Evolutionary conservation across 805 yeast species (phyloP), one percentile per base, ranked within the genome.

Genomic region (Pichia paraexigua): DNA sequence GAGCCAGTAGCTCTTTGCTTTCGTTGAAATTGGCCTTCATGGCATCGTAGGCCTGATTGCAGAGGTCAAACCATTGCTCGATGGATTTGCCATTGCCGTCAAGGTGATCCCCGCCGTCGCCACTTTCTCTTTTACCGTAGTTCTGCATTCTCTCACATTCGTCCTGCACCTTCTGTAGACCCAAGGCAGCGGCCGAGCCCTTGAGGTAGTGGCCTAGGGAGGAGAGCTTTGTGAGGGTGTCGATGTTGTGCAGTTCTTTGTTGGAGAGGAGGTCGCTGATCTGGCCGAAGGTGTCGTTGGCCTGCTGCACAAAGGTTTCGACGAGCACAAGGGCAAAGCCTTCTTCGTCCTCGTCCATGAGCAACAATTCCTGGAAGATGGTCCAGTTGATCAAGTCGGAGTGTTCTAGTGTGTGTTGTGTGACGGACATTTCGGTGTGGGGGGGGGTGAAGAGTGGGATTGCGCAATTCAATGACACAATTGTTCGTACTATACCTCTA

Each of bases 291-390:
- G 96, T 92, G 20, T 82, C 84, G 53, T 76, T 74, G 7, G 95
- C 96, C 69, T 94, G 99, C 52, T 88, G 96, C 52, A 85, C 87
- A 66, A 87, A 92, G 32, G 95, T 90, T 54, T 79, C 79, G 50
- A 92, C 84, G 52, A 94, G 73, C 39, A 85, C 77, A 60, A 80
- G 74, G 35, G 92, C 83, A 72, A 94, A 94, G 9, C 89, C 96
- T 53, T 91, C 94, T 63, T 87, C 96, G 61, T 92, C 98, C 63
- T 92, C 97, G 68, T 94, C 99, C 97, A 94, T 91, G 49, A 87
- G 83, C 47, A 91, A 78, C 52, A 94, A 75, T 71, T 94, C 98
- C 51, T 83, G 80, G 64, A 94, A 85, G 28, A 90, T 92, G 43
- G 78, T 72, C 96, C 96, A 89, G 65, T 90, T 91, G 54, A 94